Evolutionary conservation across 352 stramenopile species (phyloP).

Genomic region (Globisporangium okanoganense): DNA sequence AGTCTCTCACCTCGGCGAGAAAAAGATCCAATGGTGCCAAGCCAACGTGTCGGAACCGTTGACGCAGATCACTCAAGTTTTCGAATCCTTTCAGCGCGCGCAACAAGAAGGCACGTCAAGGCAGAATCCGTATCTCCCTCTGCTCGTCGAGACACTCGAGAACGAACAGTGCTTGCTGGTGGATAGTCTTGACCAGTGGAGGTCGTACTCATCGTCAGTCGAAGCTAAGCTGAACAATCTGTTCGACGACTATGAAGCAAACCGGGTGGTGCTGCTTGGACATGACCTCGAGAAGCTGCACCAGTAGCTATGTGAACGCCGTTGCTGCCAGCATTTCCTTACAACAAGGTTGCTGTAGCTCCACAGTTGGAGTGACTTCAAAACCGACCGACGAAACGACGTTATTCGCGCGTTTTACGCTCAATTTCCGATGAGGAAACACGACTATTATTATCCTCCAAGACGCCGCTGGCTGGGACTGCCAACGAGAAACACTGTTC

Average conservation of each 20-base stretch:
- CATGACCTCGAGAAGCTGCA: background rate
- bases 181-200: slow-evolving; percentile 25
- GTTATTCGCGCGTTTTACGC: no score
- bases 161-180: slow-evolving; percentile 22
- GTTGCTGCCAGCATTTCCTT: no score
- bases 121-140: slow-evolving; percentile 33
- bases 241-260: slow-evolving; percentile 30
- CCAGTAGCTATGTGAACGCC: no score
- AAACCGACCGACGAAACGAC: no score
- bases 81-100: slow-evolving; percentile 26
- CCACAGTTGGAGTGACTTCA: background rate
- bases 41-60: slow-evolving; percentile 26
- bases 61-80: slow-evolving; percentile 19
- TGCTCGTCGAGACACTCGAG: slow-evolving; percentile 26
- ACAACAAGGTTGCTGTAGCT: no score
- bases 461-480: no score
- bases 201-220: slow-evolving; percentile 16
- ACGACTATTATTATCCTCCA: no score
- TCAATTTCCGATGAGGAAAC: no score
- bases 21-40: slow-evolving; percentile 35
- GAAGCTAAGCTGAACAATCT: slow-evolving; percentile 22
- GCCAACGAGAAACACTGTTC: no score
- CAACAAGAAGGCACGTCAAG: slow-evolving; percentile 28
- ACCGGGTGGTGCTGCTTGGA: slow-evolving; percentile 18
- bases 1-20: slow-evolving; percentile 23